A percentile compares a stretch with the other conserved stretches of the same genome.
Conservation (phyloP, 352 stramenopile genomes). For the Plasmopara halstedii region DNA sequence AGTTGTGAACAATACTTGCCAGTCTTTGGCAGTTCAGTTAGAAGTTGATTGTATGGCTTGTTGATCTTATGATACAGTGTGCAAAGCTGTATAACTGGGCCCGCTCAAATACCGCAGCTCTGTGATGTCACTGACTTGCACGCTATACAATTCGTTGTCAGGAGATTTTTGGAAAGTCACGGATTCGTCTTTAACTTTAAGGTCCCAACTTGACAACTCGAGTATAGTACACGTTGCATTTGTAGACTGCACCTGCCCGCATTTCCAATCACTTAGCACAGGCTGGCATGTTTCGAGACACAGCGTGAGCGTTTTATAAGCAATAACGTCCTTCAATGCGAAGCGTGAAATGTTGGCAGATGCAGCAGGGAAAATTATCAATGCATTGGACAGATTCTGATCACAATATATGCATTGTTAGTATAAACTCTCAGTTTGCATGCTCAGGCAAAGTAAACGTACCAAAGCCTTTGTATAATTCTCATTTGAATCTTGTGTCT, state of each 20-base stretch:
- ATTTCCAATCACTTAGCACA: constrained; percentile 58
- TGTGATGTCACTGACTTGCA: constrained; percentile 30
- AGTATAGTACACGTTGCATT: constrained; percentile 6
- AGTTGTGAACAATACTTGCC: no score
- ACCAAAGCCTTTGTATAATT: constrained; percentile 3
- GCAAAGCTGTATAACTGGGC: constrained; percentile 21
- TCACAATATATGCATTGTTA: no score
- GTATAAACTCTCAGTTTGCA: not conserved
- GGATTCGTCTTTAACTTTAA: constrained; percentile 3
- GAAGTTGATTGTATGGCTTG: not conserved
- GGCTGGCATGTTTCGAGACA: constrained; percentile 77
- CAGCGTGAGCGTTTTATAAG: constrained; percentile 68
- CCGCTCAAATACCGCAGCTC: constrained; percentile 45
- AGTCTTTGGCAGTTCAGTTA: not conserved
- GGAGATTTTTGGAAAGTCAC: constrained; percentile 7
- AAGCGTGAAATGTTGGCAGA: constrained; percentile 12
- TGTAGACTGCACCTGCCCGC: constrained; percentile 29
- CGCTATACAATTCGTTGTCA: constrained; percentile 6
- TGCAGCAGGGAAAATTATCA: constrained; percentile 24
- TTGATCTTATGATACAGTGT: not conserved
- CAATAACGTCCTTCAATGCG: constrained; percentile 42
- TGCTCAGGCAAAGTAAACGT: constrained; percentile 2
- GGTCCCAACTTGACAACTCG: constrained; percentile 14
- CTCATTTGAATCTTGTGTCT: not conserved
- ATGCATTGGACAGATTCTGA: constrained; percentile 21